Percentiles rank a stretch among this genome's conserved stretches.
Evolutionary conservation across 2,329 filamentous ascomycete species (phyloP).

Genomic region (Chrysoporthe cubensis): DNA sequence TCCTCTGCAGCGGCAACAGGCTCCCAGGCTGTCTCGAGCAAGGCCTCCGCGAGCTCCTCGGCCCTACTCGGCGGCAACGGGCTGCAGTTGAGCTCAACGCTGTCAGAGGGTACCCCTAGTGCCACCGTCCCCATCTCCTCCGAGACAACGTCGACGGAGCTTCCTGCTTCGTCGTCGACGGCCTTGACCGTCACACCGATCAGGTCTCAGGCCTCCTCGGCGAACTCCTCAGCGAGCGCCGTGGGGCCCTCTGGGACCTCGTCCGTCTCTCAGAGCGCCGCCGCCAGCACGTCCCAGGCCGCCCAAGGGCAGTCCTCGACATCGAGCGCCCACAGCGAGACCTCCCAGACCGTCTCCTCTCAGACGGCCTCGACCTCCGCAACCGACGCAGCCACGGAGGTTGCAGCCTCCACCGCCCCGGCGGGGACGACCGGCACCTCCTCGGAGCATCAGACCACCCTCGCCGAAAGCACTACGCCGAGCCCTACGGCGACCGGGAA

Average conservation of each 20-base stretch:
- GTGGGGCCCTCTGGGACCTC: not conserved
- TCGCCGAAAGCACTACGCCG: not conserved
- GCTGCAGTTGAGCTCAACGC: constrained; percentile 4
- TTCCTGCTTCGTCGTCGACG: constrained; percentile 1
- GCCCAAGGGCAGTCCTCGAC: not conserved
- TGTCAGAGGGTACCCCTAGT: constrained; percentile 1
- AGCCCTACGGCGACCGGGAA: constrained; percentile 8
- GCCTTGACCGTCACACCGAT: not conserved
- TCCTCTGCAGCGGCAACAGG: not conserved
- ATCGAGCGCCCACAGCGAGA: not conserved
- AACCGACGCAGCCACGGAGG: not conserved
- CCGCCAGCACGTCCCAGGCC: not conserved
- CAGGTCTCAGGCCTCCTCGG: constrained; percentile 2
- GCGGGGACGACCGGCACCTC: not conserved
- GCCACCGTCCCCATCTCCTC: not conserved
- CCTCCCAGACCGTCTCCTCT: constrained; percentile 4
- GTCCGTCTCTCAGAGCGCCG: not conserved
- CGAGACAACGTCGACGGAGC: not conserved
- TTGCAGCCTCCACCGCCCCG: constrained; percentile 39
- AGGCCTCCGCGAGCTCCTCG: not conserved
- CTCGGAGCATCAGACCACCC: not conserved
- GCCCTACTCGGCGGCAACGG: constrained; percentile 11
- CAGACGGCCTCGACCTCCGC: not conserved
- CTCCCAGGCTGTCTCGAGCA: not conserved
- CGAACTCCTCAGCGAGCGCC: not conserved